Conservation (phyloP, 805 yeast species). For the Myxozyma vanderwaltii region DNA sequence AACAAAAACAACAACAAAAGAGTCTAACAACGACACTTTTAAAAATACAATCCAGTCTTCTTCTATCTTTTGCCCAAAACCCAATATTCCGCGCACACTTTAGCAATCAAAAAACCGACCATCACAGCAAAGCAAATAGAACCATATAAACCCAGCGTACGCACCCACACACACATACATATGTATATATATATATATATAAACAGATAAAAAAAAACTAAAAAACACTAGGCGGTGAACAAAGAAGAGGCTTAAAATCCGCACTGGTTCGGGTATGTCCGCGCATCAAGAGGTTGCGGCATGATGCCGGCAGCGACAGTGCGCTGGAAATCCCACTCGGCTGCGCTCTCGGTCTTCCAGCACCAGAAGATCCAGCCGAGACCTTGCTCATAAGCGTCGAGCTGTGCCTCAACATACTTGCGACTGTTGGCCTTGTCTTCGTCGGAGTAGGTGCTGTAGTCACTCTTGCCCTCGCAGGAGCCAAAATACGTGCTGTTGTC, state of each 20-base stretch:
- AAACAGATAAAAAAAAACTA: not conserved
- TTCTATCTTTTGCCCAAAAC: not conserved
- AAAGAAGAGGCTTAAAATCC: not conserved
- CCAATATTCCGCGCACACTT: not conserved
- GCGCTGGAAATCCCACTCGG: conserved; percentile 82
- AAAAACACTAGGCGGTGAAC: not conserved
- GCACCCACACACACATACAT: no score
- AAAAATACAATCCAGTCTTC: not conserved
- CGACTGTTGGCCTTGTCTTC: conserved; percentile 61
- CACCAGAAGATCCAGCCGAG: conserved; percentile 94
- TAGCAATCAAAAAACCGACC: not conserved
- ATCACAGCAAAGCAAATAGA: not conserved
- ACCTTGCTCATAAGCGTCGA: conserved; percentile 76
- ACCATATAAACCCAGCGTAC: no score
- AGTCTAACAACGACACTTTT: no score
- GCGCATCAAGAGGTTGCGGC: conserved; percentile 72
- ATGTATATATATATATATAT: not conserved
- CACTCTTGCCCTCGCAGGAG: conserved; percentile 55
- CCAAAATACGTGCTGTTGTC: conserved; percentile 49
- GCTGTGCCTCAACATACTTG: conserved; percentile 81
- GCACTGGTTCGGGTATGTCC: conserved; percentile 74
- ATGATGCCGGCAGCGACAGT: conserved; percentile 62
- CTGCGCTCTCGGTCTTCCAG: conserved; percentile 78
- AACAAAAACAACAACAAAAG: no score
- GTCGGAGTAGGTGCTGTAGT: conserved; percentile 59